Base-by-base conservation (phyloP, 305 asterid genomes). In the Plantago coronopus region DNA sequence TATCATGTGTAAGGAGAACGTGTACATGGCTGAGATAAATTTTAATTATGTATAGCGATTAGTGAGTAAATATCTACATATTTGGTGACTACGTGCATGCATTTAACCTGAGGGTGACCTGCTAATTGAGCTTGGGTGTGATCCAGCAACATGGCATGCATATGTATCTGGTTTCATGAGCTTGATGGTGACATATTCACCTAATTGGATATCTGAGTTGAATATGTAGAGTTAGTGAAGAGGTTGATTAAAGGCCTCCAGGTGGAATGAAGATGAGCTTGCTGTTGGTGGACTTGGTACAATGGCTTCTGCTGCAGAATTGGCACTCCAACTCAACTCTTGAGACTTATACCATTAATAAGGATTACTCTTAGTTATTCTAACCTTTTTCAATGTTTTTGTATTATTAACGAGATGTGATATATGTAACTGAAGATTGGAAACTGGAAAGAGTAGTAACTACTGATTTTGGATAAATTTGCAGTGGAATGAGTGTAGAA, bases 101-200 rank as follows among this genome's bases (percentile, higher is more conserved):
- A n/a, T n/a, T n/a, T n/a, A n/a, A n/a, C n/a, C n/a, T n/a, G n/a
- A n/a, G n/a, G n/a, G n/a, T n/a, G n/a, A n/a, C n/a, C n/a, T n/a
- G n/a, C n/a, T n/a, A n/a, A n/a, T n/a, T n/a, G n/a, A n/a, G n/a
- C 87, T 93, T 0, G 94, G 96, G 27, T 93, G 99, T 70, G 89
- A 93, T 72, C 79, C 67, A 1, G 83, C 82, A 17, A 93, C 95
- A 6, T 93, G 99, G 99, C 95, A 73, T 10, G 94, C 95, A n/a
- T 93, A 93, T 8, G 86, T 79, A 29, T 66, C 88, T 0, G 95
- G 94, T 29, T 76, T 89, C 61, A 43, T 93, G 82, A 83, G 96
- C 81, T 73, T 89, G 78, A 79, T 85, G 82, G 91, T 87, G 37
- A 81, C 73, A 48, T 87, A 85, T 71, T 72, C 74, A 8, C 95